Evolutionary conservation across 805 yeast species (phyloP), one percentile per base, ranked within the genome.

Genomic region (Wickerhamomyces tratensis): DNA sequence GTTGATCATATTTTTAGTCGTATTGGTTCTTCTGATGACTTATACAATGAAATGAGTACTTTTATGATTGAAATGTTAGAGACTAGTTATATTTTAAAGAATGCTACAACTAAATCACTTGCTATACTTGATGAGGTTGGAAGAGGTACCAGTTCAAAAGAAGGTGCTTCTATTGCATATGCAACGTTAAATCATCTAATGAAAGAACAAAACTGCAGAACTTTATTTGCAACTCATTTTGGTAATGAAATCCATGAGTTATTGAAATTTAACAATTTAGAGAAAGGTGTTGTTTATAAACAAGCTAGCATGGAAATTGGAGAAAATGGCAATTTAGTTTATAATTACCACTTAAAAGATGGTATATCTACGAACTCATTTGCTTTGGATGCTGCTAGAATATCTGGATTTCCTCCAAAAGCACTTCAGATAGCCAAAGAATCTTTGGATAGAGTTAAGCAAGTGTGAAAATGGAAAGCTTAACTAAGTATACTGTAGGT

Each of bases 121-220:
- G 79, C 94, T 36, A 79, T 93, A n/a, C 77, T 93, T 43, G 99
- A 93, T 62, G 99, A 93, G 59, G 77, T 93, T 40, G 99, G 99
- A 5, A 75, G 98, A 55, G 73, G 75, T 14, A 70, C 75, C 1
- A 72, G 79, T 40, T 82, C 97, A 0, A 85, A 86, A 59, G 99
- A 93, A 62, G 99, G 99, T 0, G 88, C 91, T 63, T 98, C 98
- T 0, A 72, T 93, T 34, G 99, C 99, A 0, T 91, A 95, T 88
- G 84, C 97, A 0, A 91, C 93, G 38, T 79, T 91, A 46, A 91
- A 86, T 54, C 81, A 85, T 62, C 74, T 93, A 46, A 77, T 88
- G 8, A 69, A 68, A n/a, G 67, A 79, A 35, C 77, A 85, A 42
- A 69, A 72, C 37, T 79, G 95, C 47, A 84, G 89, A 60, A 79